A percentile compares a stretch with the other conserved stretches of the same genome.
These are phyloP conservation scores for Herpetomonas tarakana DNA, from an alignment of 208 protist genomes.

Conservation along the genomic window DNA sequence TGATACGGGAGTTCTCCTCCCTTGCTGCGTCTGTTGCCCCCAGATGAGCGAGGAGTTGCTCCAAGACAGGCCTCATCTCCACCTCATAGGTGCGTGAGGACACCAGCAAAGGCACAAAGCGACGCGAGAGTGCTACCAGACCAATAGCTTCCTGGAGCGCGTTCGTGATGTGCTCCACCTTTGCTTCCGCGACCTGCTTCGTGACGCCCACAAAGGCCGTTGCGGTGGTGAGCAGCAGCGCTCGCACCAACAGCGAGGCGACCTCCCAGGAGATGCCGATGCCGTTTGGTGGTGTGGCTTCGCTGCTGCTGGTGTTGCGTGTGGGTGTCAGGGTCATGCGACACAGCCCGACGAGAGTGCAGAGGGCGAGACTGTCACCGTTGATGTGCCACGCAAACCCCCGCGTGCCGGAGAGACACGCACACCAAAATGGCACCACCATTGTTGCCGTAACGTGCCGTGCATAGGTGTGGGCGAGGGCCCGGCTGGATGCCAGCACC, in stretches of 20 bases:
- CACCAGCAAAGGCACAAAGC: neutral
- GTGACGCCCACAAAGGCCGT: too few relatives aligned
- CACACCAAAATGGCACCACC: neutral
- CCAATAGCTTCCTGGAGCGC: neutral
- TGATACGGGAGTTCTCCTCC: too few relatives aligned
- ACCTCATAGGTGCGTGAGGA: neutral
- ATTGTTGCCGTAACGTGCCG: neutral
- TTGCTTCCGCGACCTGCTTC: too few relatives aligned
- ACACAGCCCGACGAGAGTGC: neutral
- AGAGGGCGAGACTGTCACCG: neutral
- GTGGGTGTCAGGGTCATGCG: neutral
- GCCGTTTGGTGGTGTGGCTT: too few relatives aligned
- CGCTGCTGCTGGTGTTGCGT: too few relatives aligned
- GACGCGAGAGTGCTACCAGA: neutral
- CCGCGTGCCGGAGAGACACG: neutral
- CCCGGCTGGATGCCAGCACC: neutral
- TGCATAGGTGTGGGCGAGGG: neutral
- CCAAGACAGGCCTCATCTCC: neutral
- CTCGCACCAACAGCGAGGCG: neutral
- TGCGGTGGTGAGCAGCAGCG: too few relatives aligned
- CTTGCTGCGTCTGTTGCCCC: too few relatives aligned
- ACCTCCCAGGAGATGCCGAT: neutral
- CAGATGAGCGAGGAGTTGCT: too few relatives aligned
- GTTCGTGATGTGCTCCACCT: neutral
- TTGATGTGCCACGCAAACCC: neutral